Conservation (phyloP, 2,329 filamentous ascomycete genomes). For the Arthroderma sp. region DNA sequence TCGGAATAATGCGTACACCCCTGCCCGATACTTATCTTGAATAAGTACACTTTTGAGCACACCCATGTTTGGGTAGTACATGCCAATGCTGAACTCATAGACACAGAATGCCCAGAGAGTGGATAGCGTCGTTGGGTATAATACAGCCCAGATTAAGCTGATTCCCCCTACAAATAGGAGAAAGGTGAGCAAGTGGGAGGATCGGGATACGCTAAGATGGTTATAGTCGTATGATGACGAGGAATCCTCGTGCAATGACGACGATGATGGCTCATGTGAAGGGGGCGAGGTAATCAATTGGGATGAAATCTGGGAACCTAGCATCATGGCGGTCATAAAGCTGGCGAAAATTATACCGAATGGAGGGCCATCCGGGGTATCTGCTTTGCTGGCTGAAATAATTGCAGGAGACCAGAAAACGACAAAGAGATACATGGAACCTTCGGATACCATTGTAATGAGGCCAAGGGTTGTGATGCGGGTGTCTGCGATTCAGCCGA, state of each 20-base stretch:
- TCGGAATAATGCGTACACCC: slow-evolving; percentile 46
- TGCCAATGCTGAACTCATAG: slow-evolving; percentile 46
- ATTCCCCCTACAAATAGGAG: slow-evolving; percentile 30
- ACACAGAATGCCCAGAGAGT: slow-evolving; percentile 48
- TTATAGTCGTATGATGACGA: neutral
- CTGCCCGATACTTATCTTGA: slow-evolving; percentile 43
- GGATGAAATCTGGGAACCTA: slow-evolving; percentile 46
- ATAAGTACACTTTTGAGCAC: slow-evolving; percentile 44
- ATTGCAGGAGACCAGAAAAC: slow-evolving; percentile 51
- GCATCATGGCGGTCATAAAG: slow-evolving; percentile 49
- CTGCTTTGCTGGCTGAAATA: slow-evolving; percentile 29
- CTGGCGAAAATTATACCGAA: slow-evolving; percentile 35
- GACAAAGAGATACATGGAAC: slow-evolving; percentile 51
- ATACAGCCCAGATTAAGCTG: slow-evolving; percentile 33
- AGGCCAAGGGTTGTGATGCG: slow-evolving; percentile 42
- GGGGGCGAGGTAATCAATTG: slow-evolving; percentile 15
- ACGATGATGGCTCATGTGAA: neutral
- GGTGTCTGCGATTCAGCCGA: slow-evolving; percentile 25
- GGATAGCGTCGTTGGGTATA: slow-evolving; percentile 29
- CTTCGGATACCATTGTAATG: slow-evolving; percentile 44
- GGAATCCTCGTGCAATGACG: neutral
- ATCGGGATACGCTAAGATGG: slow-evolving; percentile 22
- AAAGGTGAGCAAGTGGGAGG: slow-evolving; percentile 28
- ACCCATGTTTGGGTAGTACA: slow-evolving; percentile 47
- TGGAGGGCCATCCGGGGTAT: slow-evolving; percentile 19